A percentile compares a stretch with the other conserved stretches of the same genome.
phyloP scores from a whole-genome alignment of 1,139 yeast genomes.

The Hanseniaspora uvarum region DNA sequence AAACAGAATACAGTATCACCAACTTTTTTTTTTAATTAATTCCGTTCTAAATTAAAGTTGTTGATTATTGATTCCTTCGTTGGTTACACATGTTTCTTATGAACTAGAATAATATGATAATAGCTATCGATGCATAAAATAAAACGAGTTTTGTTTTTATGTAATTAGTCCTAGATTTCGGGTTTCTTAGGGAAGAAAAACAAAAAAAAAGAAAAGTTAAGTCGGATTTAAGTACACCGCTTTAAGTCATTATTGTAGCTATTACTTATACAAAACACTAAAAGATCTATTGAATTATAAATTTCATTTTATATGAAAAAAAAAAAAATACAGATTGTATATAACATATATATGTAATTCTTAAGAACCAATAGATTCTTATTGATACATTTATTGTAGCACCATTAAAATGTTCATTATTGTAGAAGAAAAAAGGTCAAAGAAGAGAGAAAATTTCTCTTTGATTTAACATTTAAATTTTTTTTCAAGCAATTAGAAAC shows the following conservation, averaged over 20 bases:
- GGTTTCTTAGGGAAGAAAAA: too few relatives aligned
- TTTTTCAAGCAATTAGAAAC: constrained; percentile 58
- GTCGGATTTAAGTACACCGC: not conserved
- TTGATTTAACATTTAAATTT: not conserved
- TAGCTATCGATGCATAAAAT: too few relatives aligned
- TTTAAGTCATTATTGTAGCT: too few relatives aligned
- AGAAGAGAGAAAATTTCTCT: not conserved
- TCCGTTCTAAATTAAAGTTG: not conserved
- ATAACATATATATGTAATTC: not conserved
- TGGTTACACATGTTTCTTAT: too few relatives aligned
- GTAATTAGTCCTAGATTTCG: too few relatives aligned
- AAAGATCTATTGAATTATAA: not conserved
- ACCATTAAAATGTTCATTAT: not conserved
- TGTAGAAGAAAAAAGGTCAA: not conserved
- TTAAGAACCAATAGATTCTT: not conserved
- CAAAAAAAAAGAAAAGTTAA: not conserved
- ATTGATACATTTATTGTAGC: not conserved
- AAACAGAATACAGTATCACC: not conserved
- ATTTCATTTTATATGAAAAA: not conserved
- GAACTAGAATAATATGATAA: too few relatives aligned
- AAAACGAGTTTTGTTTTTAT: too few relatives aligned
- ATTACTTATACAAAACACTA: not conserved
- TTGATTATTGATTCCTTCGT: not conserved
- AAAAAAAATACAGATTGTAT: not conserved
- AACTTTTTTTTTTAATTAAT: not conserved